These are phyloP conservation scores for Cenchrus purpureus DNA, from an alignment of 176 grass and related monocot species.

Conservation along the genomic window DNA sequence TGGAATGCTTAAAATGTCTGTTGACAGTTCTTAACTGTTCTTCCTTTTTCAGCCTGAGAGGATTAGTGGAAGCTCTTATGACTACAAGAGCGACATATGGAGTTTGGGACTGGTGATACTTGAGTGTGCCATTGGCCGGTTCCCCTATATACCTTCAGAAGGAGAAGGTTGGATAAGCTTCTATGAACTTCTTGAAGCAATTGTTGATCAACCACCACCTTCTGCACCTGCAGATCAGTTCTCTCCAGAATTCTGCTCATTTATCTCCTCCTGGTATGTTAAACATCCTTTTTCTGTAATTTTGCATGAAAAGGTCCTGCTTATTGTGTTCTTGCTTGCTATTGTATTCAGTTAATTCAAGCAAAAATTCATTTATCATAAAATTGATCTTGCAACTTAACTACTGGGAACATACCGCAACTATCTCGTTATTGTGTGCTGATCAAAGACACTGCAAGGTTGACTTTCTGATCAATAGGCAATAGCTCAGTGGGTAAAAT, in stretches of 20 bases:
- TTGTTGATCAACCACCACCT: constrained; percentile 94
- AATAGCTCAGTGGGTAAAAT: constrained; percentile 1
- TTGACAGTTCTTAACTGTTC: constrained; percentile 37
- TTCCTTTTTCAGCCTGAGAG: constrained; percentile 74
- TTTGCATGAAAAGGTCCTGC: constrained; percentile 15
- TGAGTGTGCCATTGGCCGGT: constrained; percentile 89
- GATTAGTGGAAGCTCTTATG: constrained; percentile 92
- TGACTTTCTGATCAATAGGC: constrained; percentile 3
- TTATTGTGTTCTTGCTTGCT: not conserved
- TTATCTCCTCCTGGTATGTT: constrained; percentile 83
- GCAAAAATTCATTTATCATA: not conserved
- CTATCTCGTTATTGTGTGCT: not conserved
- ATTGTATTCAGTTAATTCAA: not conserved
- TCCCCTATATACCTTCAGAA: constrained; percentile 87
- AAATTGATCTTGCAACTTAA: not conserved
- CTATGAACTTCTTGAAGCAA: constrained; percentile 95
- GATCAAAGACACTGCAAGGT: not conserved
- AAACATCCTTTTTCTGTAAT: not conserved
- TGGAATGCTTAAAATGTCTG: constrained; percentile 22
- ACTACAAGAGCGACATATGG: constrained; percentile 99
- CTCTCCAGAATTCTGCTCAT: constrained; percentile 92
- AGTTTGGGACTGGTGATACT: constrained; percentile 96
- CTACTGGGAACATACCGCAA: not conserved
- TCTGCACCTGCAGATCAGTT: constrained; percentile 89
- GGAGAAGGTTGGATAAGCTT: constrained; percentile 85